Evolutionary conservation across 805 yeast species (phyloP).

Genomic region (Suhomyces canberraensis): DNA sequence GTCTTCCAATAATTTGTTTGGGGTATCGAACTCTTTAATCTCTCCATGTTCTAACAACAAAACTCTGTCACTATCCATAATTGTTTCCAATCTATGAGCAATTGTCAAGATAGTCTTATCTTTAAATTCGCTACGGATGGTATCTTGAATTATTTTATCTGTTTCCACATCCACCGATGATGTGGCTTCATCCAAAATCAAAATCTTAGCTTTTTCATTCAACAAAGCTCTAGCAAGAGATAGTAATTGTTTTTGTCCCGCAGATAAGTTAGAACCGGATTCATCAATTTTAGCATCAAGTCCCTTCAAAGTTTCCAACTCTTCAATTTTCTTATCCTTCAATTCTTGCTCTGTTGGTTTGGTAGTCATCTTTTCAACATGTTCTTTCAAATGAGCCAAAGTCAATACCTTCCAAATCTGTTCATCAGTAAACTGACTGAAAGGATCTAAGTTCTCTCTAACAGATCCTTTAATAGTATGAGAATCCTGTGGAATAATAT

Average conservation of each 20-base stretch:
- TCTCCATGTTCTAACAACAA: constrained; percentile 72
- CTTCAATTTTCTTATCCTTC: constrained; percentile 15
- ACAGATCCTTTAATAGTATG: constrained; percentile 87
- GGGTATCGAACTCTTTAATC: constrained; percentile 75
- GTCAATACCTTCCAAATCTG: constrained; percentile 80
- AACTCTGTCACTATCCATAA: constrained; percentile 79
- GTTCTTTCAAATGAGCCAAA: constrained; percentile 71
- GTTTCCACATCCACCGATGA: constrained; percentile 90
- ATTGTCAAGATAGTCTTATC: constrained; percentile 82
- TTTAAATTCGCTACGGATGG: constrained; percentile 68
- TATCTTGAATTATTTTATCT: constrained; percentile 73
- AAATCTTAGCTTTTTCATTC: constrained; percentile 33
- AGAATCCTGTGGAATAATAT: constrained; percentile 92
- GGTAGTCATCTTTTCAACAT: constrained; percentile 53
- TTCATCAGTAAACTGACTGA: constrained; percentile 62
- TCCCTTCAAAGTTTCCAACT: constrained; percentile 11
- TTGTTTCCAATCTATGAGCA: constrained; percentile 86
- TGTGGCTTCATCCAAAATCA: constrained; percentile 27
- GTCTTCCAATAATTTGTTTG: constrained; percentile 46
- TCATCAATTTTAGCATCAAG: constrained; percentile 44
- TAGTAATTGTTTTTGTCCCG: constrained; percentile 84
- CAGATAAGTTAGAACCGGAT: constrained; percentile 79
- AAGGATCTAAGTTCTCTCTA: constrained; percentile 84
- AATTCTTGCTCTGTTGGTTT: constrained; percentile 24
- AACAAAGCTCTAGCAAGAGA: constrained; percentile 81